Evolutionary conservation across 495 filamentous ascomycete species (phyloP), one percentile per base, ranked within the genome.

Genomic region (Aspergillus egyptiacus): DNA sequence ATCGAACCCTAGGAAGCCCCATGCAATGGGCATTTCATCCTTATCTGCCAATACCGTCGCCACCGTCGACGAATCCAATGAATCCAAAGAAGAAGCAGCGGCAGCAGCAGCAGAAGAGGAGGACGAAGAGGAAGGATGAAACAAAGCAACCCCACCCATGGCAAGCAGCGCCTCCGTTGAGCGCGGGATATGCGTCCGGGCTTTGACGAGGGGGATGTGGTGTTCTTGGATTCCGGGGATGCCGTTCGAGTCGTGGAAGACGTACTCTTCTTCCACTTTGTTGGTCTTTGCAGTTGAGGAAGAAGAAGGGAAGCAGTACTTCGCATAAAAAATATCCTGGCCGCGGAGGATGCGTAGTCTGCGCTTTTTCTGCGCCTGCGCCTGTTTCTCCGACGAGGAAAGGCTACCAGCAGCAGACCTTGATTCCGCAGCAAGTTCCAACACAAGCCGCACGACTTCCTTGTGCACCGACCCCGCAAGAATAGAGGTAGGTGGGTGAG

Each of bases 1-100:
- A 58, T 79, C 75, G 3, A 66, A 22, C 5, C 67, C 67, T 5
- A 77, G 48, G 49, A 76, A 81, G 0, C 55, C 66, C 65, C 66
- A 71, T 7, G 65, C 71, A 47, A 74, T 59, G 6, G 69, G 68
- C 55, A 52, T 56, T 32, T 70, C 65, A n/a, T 55, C 54, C 2
- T 32, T 37, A 13, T 48, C 50, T 9, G 24, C 30, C 7, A n/a
- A n/a, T n/a, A n/a, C n/a, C n/a, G n/a, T n/a, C n/a, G n/a, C n/a
- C n/a, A n/a, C n/a, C n/a, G n/a, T n/a, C n/a, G n/a, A n/a, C n/a
- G n/a, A n/a, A n/a, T n/a, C n/a, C n/a, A n/a, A n/a, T n/a, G n/a
- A n/a, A n/a, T 24, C 38, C 24, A n/a, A 18, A n/a, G 5, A 22
- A n/a, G 49, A 39, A 6, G 17, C 40, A 23, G 20, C 6, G 1